phyloP scores from a whole-genome alignment of 495 filamentous ascomycete genomes.

The Penicillium nucicola region DNA sequence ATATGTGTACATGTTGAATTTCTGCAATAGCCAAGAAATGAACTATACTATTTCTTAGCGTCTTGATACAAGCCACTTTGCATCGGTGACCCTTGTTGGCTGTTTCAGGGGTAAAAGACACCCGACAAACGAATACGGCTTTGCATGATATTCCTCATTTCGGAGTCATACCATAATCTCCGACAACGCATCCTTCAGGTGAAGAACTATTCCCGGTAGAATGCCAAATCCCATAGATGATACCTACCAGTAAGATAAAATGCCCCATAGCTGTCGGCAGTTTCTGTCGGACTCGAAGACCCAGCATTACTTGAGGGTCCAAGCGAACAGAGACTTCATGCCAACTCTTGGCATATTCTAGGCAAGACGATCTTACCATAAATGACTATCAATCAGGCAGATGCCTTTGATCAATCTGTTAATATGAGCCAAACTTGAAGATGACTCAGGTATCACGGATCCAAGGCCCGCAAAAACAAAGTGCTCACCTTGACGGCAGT shows the following conservation, averaged over 20 bases:
- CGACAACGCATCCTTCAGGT: no score
- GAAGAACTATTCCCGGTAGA: no score
- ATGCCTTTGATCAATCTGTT: not conserved
- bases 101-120: no score
- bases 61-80: no score
- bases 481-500: not conserved
- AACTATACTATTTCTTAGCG: no score
- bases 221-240: no score
- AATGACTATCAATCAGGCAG: not conserved
- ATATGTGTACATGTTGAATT: no score
- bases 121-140: no score
- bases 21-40: no score
- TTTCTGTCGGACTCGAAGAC: not conserved
- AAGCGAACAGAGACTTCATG: not conserved
- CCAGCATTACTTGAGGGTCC: not conserved
- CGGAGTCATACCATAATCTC: no score
- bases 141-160: no score
- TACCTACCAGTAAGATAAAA: not conserved
- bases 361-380: not conserved
- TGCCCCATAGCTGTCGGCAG: not conserved
- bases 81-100: no score
- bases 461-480: not conserved
- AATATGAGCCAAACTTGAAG: not conserved
- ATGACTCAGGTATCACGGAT: not conserved
- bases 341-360: not conserved